Evolutionary conservation across 2,329 filamentous ascomycete genomes (phyloP).

Genomic region (Cladosporium sp.): DNA sequence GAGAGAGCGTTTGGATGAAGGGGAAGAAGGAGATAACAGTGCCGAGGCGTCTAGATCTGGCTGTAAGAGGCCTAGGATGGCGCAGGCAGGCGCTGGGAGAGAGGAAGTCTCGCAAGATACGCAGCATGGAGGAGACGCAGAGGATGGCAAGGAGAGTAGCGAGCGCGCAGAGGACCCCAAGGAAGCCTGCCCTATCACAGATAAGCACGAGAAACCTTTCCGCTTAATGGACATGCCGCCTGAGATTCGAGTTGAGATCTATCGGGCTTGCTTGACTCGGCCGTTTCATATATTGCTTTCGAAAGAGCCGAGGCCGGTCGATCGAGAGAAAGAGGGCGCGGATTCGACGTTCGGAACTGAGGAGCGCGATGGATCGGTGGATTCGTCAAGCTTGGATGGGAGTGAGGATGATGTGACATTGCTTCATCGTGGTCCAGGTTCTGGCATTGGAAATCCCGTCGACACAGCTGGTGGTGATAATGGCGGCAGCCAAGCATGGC

Average conservation of each 20-base stretch:
- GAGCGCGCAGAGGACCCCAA: neutral
- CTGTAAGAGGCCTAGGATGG: slow-evolving; percentile 8
- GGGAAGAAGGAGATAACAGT: neutral
- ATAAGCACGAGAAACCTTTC: slow-evolving; percentile 24
- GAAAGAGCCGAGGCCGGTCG: slow-evolving; percentile 17
- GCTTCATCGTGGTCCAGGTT: too few relatives aligned
- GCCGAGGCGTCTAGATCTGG: neutral
- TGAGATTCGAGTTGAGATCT: slow-evolving; percentile 45
- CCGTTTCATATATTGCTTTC: slow-evolving; percentile 31
- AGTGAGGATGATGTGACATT: neutral
- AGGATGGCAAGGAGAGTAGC: neutral
- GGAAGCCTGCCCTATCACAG: neutral
- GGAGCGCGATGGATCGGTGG: too few relatives aligned
- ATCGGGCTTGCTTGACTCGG: slow-evolving; percentile 34
- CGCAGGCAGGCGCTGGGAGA: neutral
- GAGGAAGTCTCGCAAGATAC: neutral
- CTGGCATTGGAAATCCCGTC: too few relatives aligned
- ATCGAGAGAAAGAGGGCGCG: neutral
- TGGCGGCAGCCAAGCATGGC: neutral
- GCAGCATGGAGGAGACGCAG: neutral
- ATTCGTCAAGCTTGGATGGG: too few relatives aligned
- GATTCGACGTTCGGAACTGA: neutral
- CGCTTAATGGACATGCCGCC: slow-evolving; percentile 42
- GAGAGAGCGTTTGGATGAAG: slow-evolving; percentile 1
- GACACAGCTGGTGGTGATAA: neutral